Base-by-base conservation (phyloP, 2,329 filamentous ascomycete genomes). In the Aspergillus pseudoterreus region DNA sequence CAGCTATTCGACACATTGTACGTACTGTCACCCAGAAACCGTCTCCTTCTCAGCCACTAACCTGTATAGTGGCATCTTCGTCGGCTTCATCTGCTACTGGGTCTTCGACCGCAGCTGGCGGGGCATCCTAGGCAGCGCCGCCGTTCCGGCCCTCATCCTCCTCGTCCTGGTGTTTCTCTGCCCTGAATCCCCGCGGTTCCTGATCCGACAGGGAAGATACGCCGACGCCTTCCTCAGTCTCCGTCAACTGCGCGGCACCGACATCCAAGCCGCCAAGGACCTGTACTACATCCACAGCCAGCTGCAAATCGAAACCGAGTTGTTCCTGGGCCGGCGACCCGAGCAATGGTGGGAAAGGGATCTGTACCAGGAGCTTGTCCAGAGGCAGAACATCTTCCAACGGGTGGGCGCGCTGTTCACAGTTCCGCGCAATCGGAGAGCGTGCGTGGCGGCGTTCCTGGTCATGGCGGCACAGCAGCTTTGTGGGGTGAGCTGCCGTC, bases 101-200 rank as follows among this genome's bases (percentile, higher is more conserved):
- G 53, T 60, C n/a, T 52, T 21, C 1, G 32, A 70, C 71, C 32
- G 62, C 69, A 36, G 48, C 3, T 79, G 77, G 76, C 62, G 76
- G 5, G 62, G 78, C 14, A 72, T 78, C 51, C 61, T 78, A 12
- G 76, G 74, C 1, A 74, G 70, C 0, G 74, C 76, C 4, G 76
- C 76, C 47, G 73, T 78, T 42, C 76, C 77, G 3, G 75, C 76
- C 4, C 61, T 78, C 1, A 70, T 75, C 2, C 62, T 80, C 11
- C 52, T 71, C 2, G 30, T 78, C 15, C 74, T 75, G 1, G 74
- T 79, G 14, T 75, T 65, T 45, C 71, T 74, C 48, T 71, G 72
- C 19, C 74, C 74, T 0, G 64, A 70, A 48, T 73, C 69, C 1
- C 70, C 72, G 14, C 63, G 72, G n/a, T 75, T 71, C 66, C 57